A percentile compares a stretch with the other conserved stretches of the same genome.
phyloP scores from a whole-genome alignment of 2,329 filamentous ascomycete genomes.

The Alternaria infectoria region DNA sequence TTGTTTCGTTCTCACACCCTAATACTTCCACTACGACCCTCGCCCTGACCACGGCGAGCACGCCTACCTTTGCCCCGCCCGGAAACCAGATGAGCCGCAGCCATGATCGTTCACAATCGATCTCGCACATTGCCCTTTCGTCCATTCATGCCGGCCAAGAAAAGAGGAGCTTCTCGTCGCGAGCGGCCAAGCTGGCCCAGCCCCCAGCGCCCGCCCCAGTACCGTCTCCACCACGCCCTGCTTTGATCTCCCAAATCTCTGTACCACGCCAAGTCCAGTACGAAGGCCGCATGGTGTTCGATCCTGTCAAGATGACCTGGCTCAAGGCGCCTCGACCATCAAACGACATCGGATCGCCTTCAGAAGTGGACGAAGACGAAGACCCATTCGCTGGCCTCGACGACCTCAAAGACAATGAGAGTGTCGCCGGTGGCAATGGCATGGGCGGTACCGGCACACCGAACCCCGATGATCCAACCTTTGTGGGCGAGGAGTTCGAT shows the following conservation, averaged over 20 bases:
- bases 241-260: conserved; percentile 90
- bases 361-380: conserved; percentile 80
- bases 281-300: conserved; percentile 98
- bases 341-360: conserved; percentile 46
- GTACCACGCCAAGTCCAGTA: conserved; percentile 84
- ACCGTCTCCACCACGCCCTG: conserved; percentile 64
- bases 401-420: conserved; percentile 75
- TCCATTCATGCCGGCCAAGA: conserved; percentile 29
- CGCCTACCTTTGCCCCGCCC: conserved; percentile 48
- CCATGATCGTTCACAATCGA: conserved; percentile 46
- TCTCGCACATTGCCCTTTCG: conserved; percentile 52
- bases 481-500: conserved; percentile 94
- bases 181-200: conserved; percentile 40
- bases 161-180: conserved; percentile 51
- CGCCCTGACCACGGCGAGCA: conserved; percentile 48
- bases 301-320: conserved; percentile 97
- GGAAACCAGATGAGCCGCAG: conserved; percentile 35
- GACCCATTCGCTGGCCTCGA: conserved; percentile 96
- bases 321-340: conserved; percentile 68
- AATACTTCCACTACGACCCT: conserved; percentile 56
- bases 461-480: conserved; percentile 38
- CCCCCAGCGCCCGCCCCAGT: conserved; percentile 54
- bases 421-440: conserved; percentile 35
- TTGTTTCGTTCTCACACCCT: conserved; percentile 71
- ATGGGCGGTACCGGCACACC: conserved; percentile 25